These are phyloP conservation scores for Metschnikowia chrysomelidarum DNA, from an alignment of 805 yeast genomes.

Conservation along the genomic window DNA sequence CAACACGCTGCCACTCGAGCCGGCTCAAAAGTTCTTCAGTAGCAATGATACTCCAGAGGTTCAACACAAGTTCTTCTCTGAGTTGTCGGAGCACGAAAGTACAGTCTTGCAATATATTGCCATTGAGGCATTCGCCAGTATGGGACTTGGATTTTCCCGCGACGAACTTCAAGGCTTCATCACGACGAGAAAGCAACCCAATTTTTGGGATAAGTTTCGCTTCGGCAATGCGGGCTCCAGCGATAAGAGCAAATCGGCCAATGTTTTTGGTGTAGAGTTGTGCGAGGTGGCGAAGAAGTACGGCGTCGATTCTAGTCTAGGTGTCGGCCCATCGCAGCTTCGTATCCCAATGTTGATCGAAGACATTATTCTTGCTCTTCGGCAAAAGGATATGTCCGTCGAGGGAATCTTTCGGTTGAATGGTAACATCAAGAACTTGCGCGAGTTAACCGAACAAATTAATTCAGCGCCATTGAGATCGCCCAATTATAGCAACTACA, in stretches of 20 bases:
- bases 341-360: conserved; percentile 84
- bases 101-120: conserved; percentile 58
- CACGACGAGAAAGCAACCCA: conserved; percentile 41
- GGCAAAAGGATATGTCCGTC: conserved; percentile 89
- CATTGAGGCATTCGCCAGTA: conserved; percentile 47
- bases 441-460: conserved; percentile 68
- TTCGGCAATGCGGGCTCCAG: conserved; percentile 28
- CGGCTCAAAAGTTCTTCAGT: conserved; percentile 6
- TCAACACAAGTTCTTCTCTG: conserved; percentile 54
- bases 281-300: conserved; percentile 62
- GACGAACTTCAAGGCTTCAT: conserved; percentile 41
- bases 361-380: conserved; percentile 77
- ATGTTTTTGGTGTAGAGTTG: conserved; percentile 78
- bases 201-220: conserved; percentile 55
- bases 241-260: conserved; percentile 26
- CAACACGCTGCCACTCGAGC: conserved; percentile 11
- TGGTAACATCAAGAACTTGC: conserved; percentile 85
- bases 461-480: conserved; percentile 69
- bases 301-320: conserved; percentile 83
- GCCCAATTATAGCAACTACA: conserved; percentile 71
- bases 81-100: conserved; percentile 56
- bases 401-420: conserved; percentile 96
- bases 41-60: not conserved
- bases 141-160: conserved; percentile 24
- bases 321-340: conserved; percentile 77